Evolutionary conservation across 164 flowering plant genomes (phyloP), one percentile per base, ranked within the genome.

Genomic region (Annona squamosa): DNA sequence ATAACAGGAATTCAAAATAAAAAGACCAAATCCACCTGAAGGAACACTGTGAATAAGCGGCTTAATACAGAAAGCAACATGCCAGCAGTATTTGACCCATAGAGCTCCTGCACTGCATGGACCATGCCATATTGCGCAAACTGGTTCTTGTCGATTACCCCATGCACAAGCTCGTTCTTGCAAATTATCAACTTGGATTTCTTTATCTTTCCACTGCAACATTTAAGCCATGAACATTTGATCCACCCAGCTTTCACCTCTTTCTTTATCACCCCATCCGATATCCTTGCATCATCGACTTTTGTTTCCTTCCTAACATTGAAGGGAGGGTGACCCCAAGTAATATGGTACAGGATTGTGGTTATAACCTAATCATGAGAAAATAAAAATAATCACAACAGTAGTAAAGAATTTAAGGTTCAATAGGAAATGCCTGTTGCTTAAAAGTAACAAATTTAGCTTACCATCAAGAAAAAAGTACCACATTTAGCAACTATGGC

Each of bases 61-160:
- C 98, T 96, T 9, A 96, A 78, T 4, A 81, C 88, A 73, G 98
- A 90, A 73, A 96, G 92, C 76, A 96, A 76, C 79, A 73, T 62
- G 63, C 99, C 98, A 18, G 99, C 99, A 70, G 84, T 83, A 65
- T 85, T 81, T 62, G 94, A 81, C 43, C 98, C 97, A 81, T 90
- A 96, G 42, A 93, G 87, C 87, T 96, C 99, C 68, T 96, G 97
- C 46, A 96, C 94, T 2, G 87, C 85, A 79, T 96, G 99, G 76
- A 96, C 93, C 79, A 96, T 77, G 57, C 99, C 99, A 77, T 85
- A 89, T 76, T 89, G 87, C 41, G 90, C 98, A 87, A 93, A 96
- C 81, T 96, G 99, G 73, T 89, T 90, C 84, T 96, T 93, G 85
- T 96, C 99, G 71, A 96, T 90, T 69, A 96, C 98, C 67, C 99